Conservation (phyloP, 805 yeast species). For the Yamadazyma kitorensis region DNA sequence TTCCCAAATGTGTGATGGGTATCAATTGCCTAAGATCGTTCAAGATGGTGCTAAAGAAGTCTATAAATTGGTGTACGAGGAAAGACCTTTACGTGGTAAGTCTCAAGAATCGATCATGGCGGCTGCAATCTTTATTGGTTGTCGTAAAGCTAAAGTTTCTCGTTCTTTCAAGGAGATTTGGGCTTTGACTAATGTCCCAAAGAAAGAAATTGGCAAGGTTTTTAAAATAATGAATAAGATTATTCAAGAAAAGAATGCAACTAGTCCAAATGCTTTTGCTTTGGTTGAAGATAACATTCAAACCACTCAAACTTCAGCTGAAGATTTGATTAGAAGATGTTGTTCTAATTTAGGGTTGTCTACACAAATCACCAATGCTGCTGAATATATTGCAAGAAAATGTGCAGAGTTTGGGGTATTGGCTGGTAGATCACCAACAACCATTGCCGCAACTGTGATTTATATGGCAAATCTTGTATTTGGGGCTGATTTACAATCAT, state of each 20-base stretch:
- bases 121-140: slow-evolving; percentile 90
- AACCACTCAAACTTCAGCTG: slow-evolving; percentile 87
- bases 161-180: slow-evolving; percentile 95
- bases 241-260: slow-evolving; percentile 54
- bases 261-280: slow-evolving; percentile 40
- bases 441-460: slow-evolving; percentile 96
- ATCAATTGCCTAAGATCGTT: slow-evolving; percentile 88
- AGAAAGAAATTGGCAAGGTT: slow-evolving; percentile 91
- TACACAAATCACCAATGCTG: slow-evolving; percentile 83
- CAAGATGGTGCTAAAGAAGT: slow-evolving; percentile 98
- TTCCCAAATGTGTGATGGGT: slow-evolving; percentile 96
- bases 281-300: slow-evolving; percentile 50
- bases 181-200: slow-evolving; percentile 90
- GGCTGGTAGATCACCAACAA: slow-evolving; percentile 95
- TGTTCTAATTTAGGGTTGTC: slow-evolving; percentile 91
- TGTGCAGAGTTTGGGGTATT: slow-evolving; percentile 90
- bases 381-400: slow-evolving; percentile 86
- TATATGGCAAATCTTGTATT: slow-evolving; percentile 92
- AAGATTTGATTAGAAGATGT: slow-evolving; percentile 91
- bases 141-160: slow-evolving; percentile 90
- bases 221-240: slow-evolving; percentile 73
- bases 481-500: slow-evolving; percentile 69
- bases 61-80: slow-evolving; percentile 86
- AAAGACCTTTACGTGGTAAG: slow-evolving; percentile 80
- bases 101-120: slow-evolving; percentile 95